phyloP scores from a whole-genome alignment of 208 protist species.

The Angomonas ambiguus region DNA sequence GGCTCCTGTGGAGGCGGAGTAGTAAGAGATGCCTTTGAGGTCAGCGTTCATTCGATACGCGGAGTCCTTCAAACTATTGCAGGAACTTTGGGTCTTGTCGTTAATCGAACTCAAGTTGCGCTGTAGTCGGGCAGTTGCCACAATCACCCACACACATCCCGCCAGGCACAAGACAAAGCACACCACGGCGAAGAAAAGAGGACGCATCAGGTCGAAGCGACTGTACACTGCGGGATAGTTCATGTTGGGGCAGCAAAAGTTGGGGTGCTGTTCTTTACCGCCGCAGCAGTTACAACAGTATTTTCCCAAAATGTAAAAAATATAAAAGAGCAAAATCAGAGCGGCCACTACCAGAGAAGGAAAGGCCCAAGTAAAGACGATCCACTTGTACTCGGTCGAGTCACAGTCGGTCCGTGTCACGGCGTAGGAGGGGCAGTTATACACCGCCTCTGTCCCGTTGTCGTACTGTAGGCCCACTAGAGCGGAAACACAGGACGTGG shows the following conservation, averaged over 20 bases:
- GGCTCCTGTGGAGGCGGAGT: not conserved
- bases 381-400: conserved; percentile 12
- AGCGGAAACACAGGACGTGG: not conserved
- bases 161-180: conserved; percentile 15
- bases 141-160: conserved; percentile 26
- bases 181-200: conserved; percentile 20
- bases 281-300: conserved; percentile 51
- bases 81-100: not conserved
- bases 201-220: conserved; percentile 34
- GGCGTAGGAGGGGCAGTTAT: conserved; percentile 24
- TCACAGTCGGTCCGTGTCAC: conserved; percentile 18
- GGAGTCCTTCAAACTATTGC: not conserved
- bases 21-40: not conserved
- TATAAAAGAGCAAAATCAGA: conserved; percentile 12
- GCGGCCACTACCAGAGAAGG: conserved; percentile 19
- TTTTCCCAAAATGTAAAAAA: conserved; percentile 30
- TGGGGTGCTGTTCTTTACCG: conserved; percentile 27
- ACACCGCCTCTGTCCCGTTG: conserved; percentile 3
- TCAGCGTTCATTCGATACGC: not conserved
- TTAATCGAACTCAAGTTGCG: not conserved
- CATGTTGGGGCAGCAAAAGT: conserved; percentile 36
- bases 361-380: conserved; percentile 18
- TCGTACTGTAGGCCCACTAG: conserved; percentile 23
- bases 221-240: conserved; percentile 30
- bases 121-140: not conserved